Evolutionary conservation across 306 rosid genomes (phyloP), one percentile per base, ranked within the genome.

Genomic region (Prunus salicina): DNA sequence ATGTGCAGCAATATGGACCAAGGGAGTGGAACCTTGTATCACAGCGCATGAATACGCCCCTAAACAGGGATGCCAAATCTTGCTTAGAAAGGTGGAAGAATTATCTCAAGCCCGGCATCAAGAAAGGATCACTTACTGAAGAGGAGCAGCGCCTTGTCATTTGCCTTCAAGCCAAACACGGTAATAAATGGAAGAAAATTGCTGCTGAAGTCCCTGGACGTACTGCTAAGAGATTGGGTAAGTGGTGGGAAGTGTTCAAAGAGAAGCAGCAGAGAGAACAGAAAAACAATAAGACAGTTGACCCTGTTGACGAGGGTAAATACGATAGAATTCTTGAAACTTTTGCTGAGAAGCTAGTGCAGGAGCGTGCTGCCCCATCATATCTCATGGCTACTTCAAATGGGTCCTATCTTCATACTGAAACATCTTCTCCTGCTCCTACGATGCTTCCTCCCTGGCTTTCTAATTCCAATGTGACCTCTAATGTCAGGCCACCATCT

Each of bases 241-340:
- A 92, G 96, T 92, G 97, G 96, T 92, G 97, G 97, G 97, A 92
- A 84, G 96, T 92, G 12, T 89, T 92, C 86, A 88, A 88, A 64
- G 97, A 90, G 78, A 92, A 90, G 83, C 93, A 92, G 74, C 91
- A 85, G 75, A 90, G 91, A 74, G 96, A 88, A 81, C 86, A 88
- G 24, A 90, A 87, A 75, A 87, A 81, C 76, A 84, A 61, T 27
- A 87, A 76, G 73, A 72, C 81, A 4, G 62, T 79, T 3, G 87
- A 83, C 49, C 96, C 96, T 0, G 76, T 90, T 16, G 85, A 86
- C 80, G 90, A 89, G 63, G 88, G 86, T 62, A 89, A 92, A 72
- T 93, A 93, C 90, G 91, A 90, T 71, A 84, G 89, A 19, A 89
- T 90, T 63, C 84, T 90, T 0, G 94, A 91, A 84, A 86, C 90